phyloP scores from a whole-genome alignment of 1,139 yeast genomes.

The Sugiyamaella castrensis region DNA sequence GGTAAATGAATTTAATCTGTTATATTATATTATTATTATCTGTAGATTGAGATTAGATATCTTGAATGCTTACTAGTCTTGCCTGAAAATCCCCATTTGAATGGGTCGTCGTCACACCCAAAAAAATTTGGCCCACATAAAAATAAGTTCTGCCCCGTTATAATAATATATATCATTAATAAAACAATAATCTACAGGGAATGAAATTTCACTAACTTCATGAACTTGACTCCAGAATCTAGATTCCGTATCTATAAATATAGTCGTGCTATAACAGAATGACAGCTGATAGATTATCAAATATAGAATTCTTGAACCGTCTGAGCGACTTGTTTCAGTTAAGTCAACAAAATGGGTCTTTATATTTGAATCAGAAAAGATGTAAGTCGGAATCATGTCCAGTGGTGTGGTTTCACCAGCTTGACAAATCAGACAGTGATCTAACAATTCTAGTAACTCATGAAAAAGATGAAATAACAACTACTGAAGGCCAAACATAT shows the following conservation, averaged over 20 bases:
- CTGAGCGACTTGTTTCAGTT: constrained; percentile 31
- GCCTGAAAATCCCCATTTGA: no score
- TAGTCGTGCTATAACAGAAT: background rate
- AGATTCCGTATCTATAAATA: background rate
- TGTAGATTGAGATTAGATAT: no score
- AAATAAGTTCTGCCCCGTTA: background rate
- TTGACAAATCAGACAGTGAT: no score
- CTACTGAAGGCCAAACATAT: constrained; percentile 11
- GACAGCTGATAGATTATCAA: constrained; percentile 7
- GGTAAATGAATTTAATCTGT: no score
- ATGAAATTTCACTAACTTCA: no score
- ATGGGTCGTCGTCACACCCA: no score
- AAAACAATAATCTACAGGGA: no score
- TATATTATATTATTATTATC: no score
- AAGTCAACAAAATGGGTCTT: constrained; percentile 43
- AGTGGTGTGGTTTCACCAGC: no score
- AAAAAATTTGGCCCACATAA: no score
- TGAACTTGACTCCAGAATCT: no score
- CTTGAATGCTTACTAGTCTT: no score
- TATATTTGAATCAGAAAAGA: constrained; percentile 32
- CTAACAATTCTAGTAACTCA: constrained; percentile 13
- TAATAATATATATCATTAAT: background rate
- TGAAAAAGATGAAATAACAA: constrained; percentile 2
- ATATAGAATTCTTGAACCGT: constrained; percentile 31
- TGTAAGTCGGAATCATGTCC: constrained; percentile 31